Evolutionary conservation across 371 early-diverging fungal genomes (phyloP), one percentile per base, ranked within the genome.

Genomic region (Rhizomucor miehei): DNA sequence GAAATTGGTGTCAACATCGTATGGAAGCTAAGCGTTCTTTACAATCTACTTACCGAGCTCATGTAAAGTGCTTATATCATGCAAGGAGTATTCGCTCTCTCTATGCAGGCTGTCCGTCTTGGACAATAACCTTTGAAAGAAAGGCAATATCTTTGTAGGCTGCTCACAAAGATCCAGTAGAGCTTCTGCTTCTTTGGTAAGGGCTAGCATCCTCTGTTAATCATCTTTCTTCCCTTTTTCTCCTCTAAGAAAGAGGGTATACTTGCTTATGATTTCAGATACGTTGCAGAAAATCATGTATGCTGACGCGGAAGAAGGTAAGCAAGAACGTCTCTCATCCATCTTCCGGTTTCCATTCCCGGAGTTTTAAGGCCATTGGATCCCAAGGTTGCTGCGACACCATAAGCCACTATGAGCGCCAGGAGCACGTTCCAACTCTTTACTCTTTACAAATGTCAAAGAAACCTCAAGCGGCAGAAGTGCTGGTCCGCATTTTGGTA

Each of bases 401-500:
- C 3, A 29, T 8, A 29, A 29, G 29, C 29, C 29, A 29, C 29
- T 29, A 29, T 29, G 8, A 8, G 8, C 5, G 8, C 29, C 29
- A 29, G 29, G 29, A 29, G 29, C 29, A 29, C 5, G 3, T 29
- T 29, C 29, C 29, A 29, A n/a, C n/a, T 8, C 29, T 3, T 29
- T 29, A 8, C 3, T 5, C 29, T 29, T 41, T 34, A 17, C 17
- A n/a, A 20, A 78, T 78, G 79, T 78, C 79, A 16, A 78, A 78
- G 48, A 78, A 74, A 44, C 71, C 59, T 50, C 74, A 72, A 60
- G 70, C 79, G 35, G 78, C 79, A 6, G 70, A 79, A 59, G 81
- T 78, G 11, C 46, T 83, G 25, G 73, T 88, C 35, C 78, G 80
- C 48, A 73, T 91, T 36, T 66, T 91, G 37, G 88, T 95, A 14